Evolutionary conservation across 495 filamentous ascomycete species (phyloP), one percentile per base, ranked within the genome.

Genomic region (Extremus antarcticus): DNA sequence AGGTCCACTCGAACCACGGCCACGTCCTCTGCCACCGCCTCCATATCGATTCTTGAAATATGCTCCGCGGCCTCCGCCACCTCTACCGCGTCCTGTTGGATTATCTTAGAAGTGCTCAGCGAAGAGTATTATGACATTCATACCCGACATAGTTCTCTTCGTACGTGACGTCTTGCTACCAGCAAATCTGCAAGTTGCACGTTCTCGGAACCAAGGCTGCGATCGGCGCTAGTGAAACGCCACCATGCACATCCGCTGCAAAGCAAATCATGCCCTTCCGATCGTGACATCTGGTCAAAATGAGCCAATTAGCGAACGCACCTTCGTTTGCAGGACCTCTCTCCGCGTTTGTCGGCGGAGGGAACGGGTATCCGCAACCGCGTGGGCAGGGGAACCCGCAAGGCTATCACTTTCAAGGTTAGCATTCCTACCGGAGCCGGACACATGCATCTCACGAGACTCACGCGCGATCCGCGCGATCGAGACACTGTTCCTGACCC

Each of bases 11-110:
- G 25, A 17, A 9, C 29, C 55, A 38, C 51, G 47, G 15, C 49
- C 49, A 19, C 53, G 38, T 8, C 49, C 39, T 17, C 53, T 45
- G 24, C 59, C 48, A 17, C 56, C 60, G 32, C 59, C 48, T 15
- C 56, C 60, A 23, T 62, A 62, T 17, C 38, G 51, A 32, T 52
- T 51, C 19, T 49, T 55, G 51, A 50, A 59, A 40, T 59, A 63
- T 25, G 52, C 53, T 24, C 60, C 60, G 10, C 60, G 53, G 22
- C 53, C 56, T 35, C 29, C 53, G 17, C 55, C 48, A 25, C 60
- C 52, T 58, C 35, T 19, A 15, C 47, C 54, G 32, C 32, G 54
- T 11, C 22, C 35, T 57, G 46, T 35, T 4, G 13, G 29, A 35
- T 7, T 4, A 35, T 35, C 29, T 7, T 4, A 7, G 29, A 4